phyloP scores from a whole-genome alignment of 306 rosid genomes.

The Argentina anserina region DNA sequence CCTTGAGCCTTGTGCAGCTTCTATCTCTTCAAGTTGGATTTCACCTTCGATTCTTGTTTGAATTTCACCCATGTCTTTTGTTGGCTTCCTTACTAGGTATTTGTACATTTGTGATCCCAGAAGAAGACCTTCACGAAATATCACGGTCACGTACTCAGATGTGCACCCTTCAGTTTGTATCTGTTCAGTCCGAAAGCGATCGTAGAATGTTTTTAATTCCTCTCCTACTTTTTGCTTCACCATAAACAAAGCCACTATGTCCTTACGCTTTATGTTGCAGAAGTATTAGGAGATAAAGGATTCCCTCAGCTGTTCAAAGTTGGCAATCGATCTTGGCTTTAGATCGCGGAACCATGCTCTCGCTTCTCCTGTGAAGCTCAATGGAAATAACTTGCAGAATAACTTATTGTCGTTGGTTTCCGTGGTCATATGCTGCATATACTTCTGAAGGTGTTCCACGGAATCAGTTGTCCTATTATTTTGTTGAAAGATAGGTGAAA shows the following conservation, averaged over 20 bases:
- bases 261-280: background rate
- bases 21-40: background rate
- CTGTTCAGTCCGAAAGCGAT: background rate
- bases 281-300: background rate
- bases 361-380: background rate
- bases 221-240: background rate
- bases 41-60: background rate
- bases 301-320: background rate
- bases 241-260: background rate
- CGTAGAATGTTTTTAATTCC: background rate
- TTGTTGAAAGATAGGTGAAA: background rate
- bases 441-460: background rate
- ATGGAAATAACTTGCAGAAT: background rate
- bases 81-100: background rate
- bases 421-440: background rate
- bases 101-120: background rate
- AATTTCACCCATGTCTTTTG: background rate
- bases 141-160: accelerated
- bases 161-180: background rate
- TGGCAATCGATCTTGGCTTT: background rate
- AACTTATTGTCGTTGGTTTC: background rate
- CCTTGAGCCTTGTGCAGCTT: background rate
- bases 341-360: background rate
- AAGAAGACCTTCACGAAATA: background rate
- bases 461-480: background rate